Evolutionary conservation across 352 stramenopile species (phyloP), one percentile per base, ranked within the genome.

Genomic region (Phytophthora tubulina): DNA sequence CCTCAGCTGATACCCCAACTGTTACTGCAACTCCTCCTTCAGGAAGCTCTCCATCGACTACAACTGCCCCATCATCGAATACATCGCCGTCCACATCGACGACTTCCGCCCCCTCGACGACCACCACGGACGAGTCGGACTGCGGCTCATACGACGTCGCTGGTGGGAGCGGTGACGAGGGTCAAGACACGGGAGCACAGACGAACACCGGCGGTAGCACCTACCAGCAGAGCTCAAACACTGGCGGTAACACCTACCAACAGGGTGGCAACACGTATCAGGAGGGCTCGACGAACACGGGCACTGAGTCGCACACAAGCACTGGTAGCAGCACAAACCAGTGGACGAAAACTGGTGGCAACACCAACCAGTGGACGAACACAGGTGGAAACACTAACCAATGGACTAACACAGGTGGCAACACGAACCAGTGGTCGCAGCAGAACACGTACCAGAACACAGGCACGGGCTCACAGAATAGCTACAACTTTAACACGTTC

Each of bases 401-500:
- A 21, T 49, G 42, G 42, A 30, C 45, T 10, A 49, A 30, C 14
- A 49, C n/a, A 30, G 42, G 42, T 10, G 6, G 17, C 41, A 46
- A 21, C 30, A 42, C 38, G 1, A 51, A 49, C 52, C 52, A 60
- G 21, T 60, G 52, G 36, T 6, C 38, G 38, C 38, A 44, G 10
- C 31, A 33, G 15, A 53, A 60, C 17, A 38, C 41, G 13, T 17
- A 53, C 39, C 56, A 67, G 39, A 56, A 51, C 4, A 52, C 39
- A 2, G 53, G 36, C 2, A 39, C 53, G 10, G 51, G 59, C 3
- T 73, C 66, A 32, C 59, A 70, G 59, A 73, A 35, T 5, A 69
- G 32, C 45, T 69, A 60, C 30, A 31, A 69, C 44, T 73, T 73
- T 49, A 64, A 52, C 21, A 51, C 42, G 30, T 27, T 63, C 36